Evolutionary conservation across 495 filamentous ascomycete genomes (phyloP).

Genomic region (Lasiosphaeriaceae sp.): DNA sequence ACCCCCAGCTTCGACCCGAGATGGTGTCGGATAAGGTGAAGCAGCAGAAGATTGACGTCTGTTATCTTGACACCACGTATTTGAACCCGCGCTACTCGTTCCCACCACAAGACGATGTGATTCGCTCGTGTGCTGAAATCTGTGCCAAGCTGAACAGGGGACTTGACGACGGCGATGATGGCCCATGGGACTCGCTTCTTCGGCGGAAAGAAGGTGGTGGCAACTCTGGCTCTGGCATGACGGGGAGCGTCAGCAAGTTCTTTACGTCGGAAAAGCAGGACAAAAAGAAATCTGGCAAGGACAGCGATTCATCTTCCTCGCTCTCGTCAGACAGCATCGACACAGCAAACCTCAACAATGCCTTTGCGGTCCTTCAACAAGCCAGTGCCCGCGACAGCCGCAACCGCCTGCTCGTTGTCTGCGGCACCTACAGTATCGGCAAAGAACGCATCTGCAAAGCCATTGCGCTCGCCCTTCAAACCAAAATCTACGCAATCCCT

Average conservation of each 20-base stretch:
- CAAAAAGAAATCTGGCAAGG: conserved; percentile 9
- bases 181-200: conserved; percentile 27
- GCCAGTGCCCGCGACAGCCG: not conserved
- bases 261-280: conserved; percentile 21
- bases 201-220: conserved; percentile 18
- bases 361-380: conserved; percentile 24
- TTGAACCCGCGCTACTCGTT: conserved; percentile 94
- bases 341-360: conserved; percentile 8
- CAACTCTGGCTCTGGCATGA: conserved; percentile 20
- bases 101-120: conserved; percentile 80
- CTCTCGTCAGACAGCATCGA: not conserved
- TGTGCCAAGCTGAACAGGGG: conserved; percentile 57
- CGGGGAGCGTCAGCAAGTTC: conserved; percentile 39
- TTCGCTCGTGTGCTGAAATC: conserved; percentile 82
- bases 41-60: conserved; percentile 86
- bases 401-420: conserved; percentile 75
- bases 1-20: conserved; percentile 76
- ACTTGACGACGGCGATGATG: conserved; percentile 26
- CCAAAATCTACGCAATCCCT: conserved; percentile 86
- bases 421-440: conserved; percentile 96
- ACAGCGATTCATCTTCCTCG: too few relatives aligned
- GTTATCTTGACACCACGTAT: conserved; percentile 97
- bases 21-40: conserved; percentile 60
- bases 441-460: conserved; percentile 95
- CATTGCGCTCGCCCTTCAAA: conserved; percentile 79